A percentile compares a stretch with the other conserved stretches of the same genome.
phyloP scores from a whole-genome alignment of 169 alveolate species.

The Plasmodium adleri region DNA sequence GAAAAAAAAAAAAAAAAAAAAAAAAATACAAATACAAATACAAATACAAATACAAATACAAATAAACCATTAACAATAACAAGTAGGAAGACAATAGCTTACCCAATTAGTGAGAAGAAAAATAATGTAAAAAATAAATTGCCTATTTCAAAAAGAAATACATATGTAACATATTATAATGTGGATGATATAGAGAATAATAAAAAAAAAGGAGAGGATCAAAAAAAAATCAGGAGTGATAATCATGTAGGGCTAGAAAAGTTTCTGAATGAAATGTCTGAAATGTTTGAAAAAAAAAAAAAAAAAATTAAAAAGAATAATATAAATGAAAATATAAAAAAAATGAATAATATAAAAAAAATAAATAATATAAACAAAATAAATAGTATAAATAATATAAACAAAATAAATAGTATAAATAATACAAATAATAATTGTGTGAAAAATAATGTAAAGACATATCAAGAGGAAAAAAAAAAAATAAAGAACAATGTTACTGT shows the following conservation, averaged over 20 bases:
- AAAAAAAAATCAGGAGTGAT: not conserved
- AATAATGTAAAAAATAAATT: not conserved
- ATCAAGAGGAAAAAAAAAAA: not conserved
- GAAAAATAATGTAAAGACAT: not conserved
- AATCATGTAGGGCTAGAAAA: not conserved
- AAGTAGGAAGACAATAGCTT: not conserved
- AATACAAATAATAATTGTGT: not conserved
- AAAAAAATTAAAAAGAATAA: not conserved
- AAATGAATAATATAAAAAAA: not conserved
- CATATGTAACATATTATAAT: not conserved
- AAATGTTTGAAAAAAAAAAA: not conserved
- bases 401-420: not conserved
- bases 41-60: too few relatives aligned
- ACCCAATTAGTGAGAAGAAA: not conserved
- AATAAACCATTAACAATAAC: not conserved
- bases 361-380: not conserved
- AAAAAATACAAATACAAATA: too few relatives aligned
- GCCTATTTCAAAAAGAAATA: not conserved
- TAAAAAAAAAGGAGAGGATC: not conserved
- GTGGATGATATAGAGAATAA: not conserved
- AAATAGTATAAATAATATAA: not conserved
- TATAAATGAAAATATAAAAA: not conserved
- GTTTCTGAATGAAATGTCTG: conserved; percentile 4
- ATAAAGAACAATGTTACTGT: not conserved
- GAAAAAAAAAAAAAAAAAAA: too few relatives aligned